These are phyloP conservation scores for Cutaneotrichosporon curvatum DNA, from an alignment of 1,284 basidiomycete species.

Conservation along the genomic window DNA sequence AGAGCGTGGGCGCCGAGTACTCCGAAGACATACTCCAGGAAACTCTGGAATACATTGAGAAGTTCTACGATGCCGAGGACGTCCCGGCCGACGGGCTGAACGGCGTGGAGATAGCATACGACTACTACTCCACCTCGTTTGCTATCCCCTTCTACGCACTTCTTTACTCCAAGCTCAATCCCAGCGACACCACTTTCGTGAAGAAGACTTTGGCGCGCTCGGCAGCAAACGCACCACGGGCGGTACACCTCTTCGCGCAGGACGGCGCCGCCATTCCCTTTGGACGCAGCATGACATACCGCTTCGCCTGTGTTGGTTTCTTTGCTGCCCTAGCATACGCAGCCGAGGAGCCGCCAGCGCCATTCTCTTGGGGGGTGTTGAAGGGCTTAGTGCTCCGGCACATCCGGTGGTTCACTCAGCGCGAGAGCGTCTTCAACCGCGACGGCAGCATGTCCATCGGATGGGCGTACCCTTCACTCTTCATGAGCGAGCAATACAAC, in stretches of 20 bases:
- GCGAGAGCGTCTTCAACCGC: constrained; percentile 49
- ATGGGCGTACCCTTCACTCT: constrained; percentile 61
- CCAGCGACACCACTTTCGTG: constrained; percentile 33
- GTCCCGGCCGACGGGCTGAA: constrained; percentile 50
- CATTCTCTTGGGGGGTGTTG: constrained; percentile 59
- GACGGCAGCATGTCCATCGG: constrained; percentile 66
- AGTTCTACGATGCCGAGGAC: constrained; percentile 32
- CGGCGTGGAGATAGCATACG: constrained; percentile 51
- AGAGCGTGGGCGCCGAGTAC: constrained; percentile 25
- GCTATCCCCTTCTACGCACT: constrained; percentile 27
- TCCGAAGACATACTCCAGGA: constrained; percentile 22
- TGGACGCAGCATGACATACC: constrained; percentile 30
- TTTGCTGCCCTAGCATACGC: constrained; percentile 21
- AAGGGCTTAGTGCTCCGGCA: constrained; percentile 65
- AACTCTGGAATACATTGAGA: constrained; percentile 24
- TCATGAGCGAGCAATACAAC: constrained; percentile 53
- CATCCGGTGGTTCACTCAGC: constrained; percentile 61
- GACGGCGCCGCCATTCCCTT: constrained; percentile 25
- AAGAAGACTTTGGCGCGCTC: constrained; percentile 18
- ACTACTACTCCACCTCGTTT: constrained; percentile 30
- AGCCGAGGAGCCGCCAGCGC: constrained; percentile 38
- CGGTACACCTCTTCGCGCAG: constrained; percentile 22
- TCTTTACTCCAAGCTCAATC: constrained; percentile 43
- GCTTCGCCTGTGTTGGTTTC: constrained; percentile 18
- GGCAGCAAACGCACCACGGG: constrained; percentile 12